Percentiles rank a stretch among this genome's conserved stretches.
phyloP scores from a whole-genome alignment of 345 rosid genomes.

The Limnanthes douglasii region DNA sequence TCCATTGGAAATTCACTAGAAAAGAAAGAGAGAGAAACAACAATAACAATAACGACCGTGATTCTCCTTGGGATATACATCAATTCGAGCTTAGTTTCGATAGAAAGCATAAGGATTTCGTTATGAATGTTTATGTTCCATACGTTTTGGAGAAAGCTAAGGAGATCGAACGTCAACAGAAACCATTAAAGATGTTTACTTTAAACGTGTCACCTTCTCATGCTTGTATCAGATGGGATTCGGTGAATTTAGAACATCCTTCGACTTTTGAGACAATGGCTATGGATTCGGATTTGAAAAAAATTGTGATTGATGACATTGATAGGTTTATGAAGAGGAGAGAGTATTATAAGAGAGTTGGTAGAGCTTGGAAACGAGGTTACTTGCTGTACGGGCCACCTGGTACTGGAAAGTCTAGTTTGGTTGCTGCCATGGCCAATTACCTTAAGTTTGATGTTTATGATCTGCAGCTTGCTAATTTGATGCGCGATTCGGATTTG shows the following conservation, averaged over 20 bases:
- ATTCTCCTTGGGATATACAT: too few relatives aligned
- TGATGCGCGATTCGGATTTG: slow-evolving; percentile 32
- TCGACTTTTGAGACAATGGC: slow-evolving; percentile 58
- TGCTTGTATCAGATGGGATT: slow-evolving; percentile 30
- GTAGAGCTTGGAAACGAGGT: slow-evolving; percentile 66
- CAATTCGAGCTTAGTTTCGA: slow-evolving; percentile 35
- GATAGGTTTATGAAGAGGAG: slow-evolving; percentile 39
- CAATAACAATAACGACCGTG: slow-evolving; percentile 7
- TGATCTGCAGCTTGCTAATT: slow-evolving; percentile 37
- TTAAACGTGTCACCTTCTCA: too few relatives aligned
- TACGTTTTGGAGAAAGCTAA: slow-evolving; percentile 17
- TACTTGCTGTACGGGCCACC: slow-evolving; percentile 72
- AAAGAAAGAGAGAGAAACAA: too few relatives aligned
- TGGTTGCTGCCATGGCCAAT: slow-evolving; percentile 73
- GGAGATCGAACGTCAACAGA: slow-evolving; percentile 11
- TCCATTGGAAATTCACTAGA: slow-evolving; percentile 31
- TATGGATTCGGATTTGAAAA: slow-evolving; percentile 33
- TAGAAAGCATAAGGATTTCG: slow-evolving; percentile 28
- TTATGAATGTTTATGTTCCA: slow-evolving; percentile 29
- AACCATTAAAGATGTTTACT: slow-evolving; percentile 37
- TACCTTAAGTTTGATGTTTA: slow-evolving; percentile 44
- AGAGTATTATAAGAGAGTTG: slow-evolving; percentile 42
- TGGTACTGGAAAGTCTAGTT: slow-evolving; percentile 55
- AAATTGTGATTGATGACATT: slow-evolving; percentile 26
- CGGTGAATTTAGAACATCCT: slow-evolving; percentile 46